Evolutionary conservation across 2,329 filamentous ascomycete genomes (phyloP), one percentile per base, ranked within the genome.

Genomic region (Fusarium guadeloupense): DNA sequence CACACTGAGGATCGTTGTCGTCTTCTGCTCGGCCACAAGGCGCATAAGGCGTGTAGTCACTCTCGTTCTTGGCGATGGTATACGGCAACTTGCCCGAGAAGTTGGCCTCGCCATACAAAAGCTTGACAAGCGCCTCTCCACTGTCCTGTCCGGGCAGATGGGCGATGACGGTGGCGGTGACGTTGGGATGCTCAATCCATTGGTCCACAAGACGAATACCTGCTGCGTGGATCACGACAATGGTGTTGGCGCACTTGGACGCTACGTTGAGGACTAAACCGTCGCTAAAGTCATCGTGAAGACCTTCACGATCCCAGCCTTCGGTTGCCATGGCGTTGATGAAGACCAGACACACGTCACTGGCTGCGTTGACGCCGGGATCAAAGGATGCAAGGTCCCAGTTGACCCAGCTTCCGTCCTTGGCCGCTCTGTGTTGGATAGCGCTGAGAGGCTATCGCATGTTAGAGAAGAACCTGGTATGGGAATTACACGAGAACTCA

Each of bases 321-420:
- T 97, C 93, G 0, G 91, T 90, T 1, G 89, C 85, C 71, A 93
- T 91, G 28, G 82, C 85, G 71, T 90, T 96, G 51, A 88, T 89
- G 72, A 97, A 97, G 1, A 95, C 92, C 34, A 97, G 70, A 89
- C 96, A 44, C 41, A 91, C 86, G 4, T 89, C 82, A 1, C 70
- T 69, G 4, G 76, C 75, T 3, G 65, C 69, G n/a, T 78, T 77
- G 13, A 78, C 75, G 4, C 68, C 68, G 0, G 72, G 72, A 7
- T 74, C 52, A 14, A 64, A 63, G 1, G 73, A 76, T 5, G 70
- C 64, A 2, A 76, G 64, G 31, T 78, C 82, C 77, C 59, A 89
- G 73, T 52, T 83, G 1, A 90, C 74, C 58, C 81, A 81, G 0
- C 84, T 85, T n/a, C 78, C 78, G 55, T 89, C 85, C 4, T 76